Percentiles rank a stretch among this genome's conserved stretches.
phyloP scores from a whole-genome alignment of 2,329 filamentous ascomycete genomes.

The Alternaria postmessia region DNA sequence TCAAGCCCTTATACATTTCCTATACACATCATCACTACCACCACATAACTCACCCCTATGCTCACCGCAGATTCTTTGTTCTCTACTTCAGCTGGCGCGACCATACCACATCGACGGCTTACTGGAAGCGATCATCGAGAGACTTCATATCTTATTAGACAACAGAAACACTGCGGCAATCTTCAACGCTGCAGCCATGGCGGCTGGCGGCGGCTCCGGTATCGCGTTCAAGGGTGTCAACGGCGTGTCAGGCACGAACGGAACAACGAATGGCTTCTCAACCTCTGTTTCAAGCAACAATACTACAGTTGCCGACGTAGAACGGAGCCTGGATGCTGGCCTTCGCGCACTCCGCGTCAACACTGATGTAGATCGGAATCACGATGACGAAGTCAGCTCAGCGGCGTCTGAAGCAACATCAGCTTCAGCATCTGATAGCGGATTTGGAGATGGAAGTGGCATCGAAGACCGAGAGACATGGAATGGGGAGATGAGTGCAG shows the following conservation, averaged over 20 bases:
- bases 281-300: conserved; percentile 6
- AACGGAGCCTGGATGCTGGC: conserved; percentile 44
- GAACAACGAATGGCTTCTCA: conserved; percentile 33
- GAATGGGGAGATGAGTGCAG: conserved; percentile 81
- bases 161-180: conserved; percentile 94
- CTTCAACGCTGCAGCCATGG: conserved; percentile 98
- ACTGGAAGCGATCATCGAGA: conserved; percentile 89
- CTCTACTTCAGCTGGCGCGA: conserved; percentile 88
- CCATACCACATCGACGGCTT: conserved; percentile 94
- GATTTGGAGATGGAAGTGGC: conserved; percentile 44
- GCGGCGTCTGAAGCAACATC: conserved; percentile 42
- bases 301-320: conserved; percentile 18
- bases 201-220: conserved; percentile 87
- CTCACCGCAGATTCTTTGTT: conserved; percentile 95
- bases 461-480: conserved; percentile 71
- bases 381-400: conserved; percentile 49
- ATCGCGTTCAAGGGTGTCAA: conserved; percentile 67
- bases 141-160: conserved; percentile 87
- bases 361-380: conserved; percentile 53
- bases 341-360: conserved; percentile 58
- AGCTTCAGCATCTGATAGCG: conserved; percentile 44
- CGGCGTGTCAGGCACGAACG: conserved; percentile 36
- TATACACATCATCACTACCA: conserved; percentile 92
- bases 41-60: conserved; percentile 78
- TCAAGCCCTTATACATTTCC: conserved; percentile 87